Conservation (phyloP, 106 monocot species). For the Platanthera zijinensis region DNA sequence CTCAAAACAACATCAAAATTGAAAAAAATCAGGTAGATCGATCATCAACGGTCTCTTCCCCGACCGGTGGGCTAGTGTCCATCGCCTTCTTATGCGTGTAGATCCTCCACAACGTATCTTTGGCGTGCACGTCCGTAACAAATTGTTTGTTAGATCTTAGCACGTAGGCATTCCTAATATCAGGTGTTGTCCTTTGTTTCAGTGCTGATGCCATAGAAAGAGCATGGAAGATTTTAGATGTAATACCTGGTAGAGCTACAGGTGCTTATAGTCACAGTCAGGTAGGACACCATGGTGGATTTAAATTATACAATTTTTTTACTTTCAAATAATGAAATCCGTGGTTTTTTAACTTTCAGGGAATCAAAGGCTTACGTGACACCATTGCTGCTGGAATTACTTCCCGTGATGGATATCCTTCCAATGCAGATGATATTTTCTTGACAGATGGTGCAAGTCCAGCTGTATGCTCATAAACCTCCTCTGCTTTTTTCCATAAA, state of each 20-base stretch:
- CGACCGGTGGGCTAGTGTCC: too few relatives aligned
- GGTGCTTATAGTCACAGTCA: slow-evolving; percentile 99
- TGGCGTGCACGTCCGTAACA: too few relatives aligned
- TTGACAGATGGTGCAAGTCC: slow-evolving; percentile 97
- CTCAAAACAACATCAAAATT: too few relatives aligned
- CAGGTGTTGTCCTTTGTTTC: slow-evolving; percentile 8
- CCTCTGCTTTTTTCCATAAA: not conserved
- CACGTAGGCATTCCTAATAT: not conserved
- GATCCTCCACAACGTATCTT: too few relatives aligned
- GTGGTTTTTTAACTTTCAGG: slow-evolving; percentile 31
- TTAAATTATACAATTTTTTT: not conserved
- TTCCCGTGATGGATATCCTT: slow-evolving; percentile 80
- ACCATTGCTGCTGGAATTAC: slow-evolving; percentile 89
- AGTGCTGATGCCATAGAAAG: slow-evolving; percentile 80
- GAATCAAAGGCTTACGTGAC: slow-evolving; percentile 88
- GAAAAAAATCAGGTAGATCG: too few relatives aligned
- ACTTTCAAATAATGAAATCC: not conserved
- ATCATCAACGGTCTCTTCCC: too few relatives aligned
- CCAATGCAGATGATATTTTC: slow-evolving; percentile 90
- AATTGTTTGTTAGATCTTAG: not conserved
- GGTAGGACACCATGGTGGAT: slow-evolving; percentile 21
- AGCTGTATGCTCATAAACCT: slow-evolving; percentile 33
- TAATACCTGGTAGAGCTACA: slow-evolving; percentile 82
- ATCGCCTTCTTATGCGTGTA: too few relatives aligned
- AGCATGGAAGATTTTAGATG: slow-evolving; percentile 61